Evolutionary conservation across 2,329 filamentous ascomycete genomes (phyloP), one percentile per base, ranked within the genome.

Genomic region (Fusarium brevicatenulatum): DNA sequence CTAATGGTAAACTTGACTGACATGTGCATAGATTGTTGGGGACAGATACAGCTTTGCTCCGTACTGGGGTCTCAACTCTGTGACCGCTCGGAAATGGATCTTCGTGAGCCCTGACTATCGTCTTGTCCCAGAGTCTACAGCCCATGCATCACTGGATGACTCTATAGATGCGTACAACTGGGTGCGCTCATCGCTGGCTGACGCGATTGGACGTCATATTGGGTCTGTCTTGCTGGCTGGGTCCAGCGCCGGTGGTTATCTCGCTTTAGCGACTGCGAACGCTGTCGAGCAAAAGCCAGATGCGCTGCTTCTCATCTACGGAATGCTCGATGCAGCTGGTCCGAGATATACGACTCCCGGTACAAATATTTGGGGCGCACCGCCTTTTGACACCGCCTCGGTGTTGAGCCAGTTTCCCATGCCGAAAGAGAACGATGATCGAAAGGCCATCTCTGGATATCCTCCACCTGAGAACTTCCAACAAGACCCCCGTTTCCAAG

Each of bases 51-150:
- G 75, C 5, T 77, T 71, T 13, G 12, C 72, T 16, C 75, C 75
- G 4, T 50, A 66, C 43, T 77, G 75, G 75, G 68, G 74, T 5
- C 23, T 77, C 30, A 66, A 77, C 19, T 68, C 66, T 3, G 66
- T 53, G 6, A 59, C 52, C 12, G 60, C 71, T 37, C 68, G 75
- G 12, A 77, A 66, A 60, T 77, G 75, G 75, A 66, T 76, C 30
- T 77, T 77, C 7, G 71, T 77, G 1, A 74, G 66, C 3, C 75
- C 75, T 4, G 75, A 77, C 34, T 77, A 77, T 23, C 75, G 75
- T 1, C 57, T 77, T 25, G 37, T 77, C 4, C 75, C 75, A 4
- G 75, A 77, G 7, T 68, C 71, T 5, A 74, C 71, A 0, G 75
- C 75, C 7, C 75, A 76, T 9, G 50, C 46, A 42, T 54, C 75